Base-by-base conservation (phyloP, 768 basidiomycete species). In the Lentinula aciculospora region DNA sequence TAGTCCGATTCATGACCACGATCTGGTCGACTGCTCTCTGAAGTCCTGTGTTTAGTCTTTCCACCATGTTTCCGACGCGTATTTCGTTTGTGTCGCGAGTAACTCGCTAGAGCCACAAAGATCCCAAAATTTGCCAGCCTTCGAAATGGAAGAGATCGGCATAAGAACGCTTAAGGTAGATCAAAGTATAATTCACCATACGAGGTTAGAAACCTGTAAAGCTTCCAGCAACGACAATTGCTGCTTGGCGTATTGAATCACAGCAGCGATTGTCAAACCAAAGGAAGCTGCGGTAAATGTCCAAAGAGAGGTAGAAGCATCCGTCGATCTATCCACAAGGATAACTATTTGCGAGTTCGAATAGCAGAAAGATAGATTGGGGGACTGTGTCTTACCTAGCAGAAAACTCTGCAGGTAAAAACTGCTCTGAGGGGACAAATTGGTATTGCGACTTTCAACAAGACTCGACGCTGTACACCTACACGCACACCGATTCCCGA, bases 121-220 rank as follows among this genome's bases (percentile, higher is more conserved):
- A 68, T 70, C 17, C 73, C 75, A 58, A 77, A 75, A 63, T 76
- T 76, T 4, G 75, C 74, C 23, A 77, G 64, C 75, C 74, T 76
- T 9, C 21, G 37, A 39, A 27, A 45, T 7, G 19, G 45, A 23
- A 25, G 21, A 34, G 17, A 34, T 28, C 29, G 23, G 1, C 23
- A 48, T 19, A 27, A n/a, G 15, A 21, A 45, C 48, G 40, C 50
- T 58, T 32, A 9, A 42, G 19, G 44, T 46, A 32, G 36, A 31
- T 4, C 17, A n/a, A 21, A 25, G 56, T 29, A 15, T n/a, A 9
- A 61, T 68, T 8, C 17, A 73, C 74, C 74, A 78, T 44, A 76
- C 73, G 34, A 76, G 63, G 62, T 76, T 74, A 23, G 72, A 74
- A 19, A 76, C 71, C 53, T 73, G 72, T 49, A 77, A 62, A 5